Percentiles rank a stretch among this genome's conserved stretches.
Conservation (phyloP, 1,139 yeast species). For the Scheffersomyces insectosa region DNA sequence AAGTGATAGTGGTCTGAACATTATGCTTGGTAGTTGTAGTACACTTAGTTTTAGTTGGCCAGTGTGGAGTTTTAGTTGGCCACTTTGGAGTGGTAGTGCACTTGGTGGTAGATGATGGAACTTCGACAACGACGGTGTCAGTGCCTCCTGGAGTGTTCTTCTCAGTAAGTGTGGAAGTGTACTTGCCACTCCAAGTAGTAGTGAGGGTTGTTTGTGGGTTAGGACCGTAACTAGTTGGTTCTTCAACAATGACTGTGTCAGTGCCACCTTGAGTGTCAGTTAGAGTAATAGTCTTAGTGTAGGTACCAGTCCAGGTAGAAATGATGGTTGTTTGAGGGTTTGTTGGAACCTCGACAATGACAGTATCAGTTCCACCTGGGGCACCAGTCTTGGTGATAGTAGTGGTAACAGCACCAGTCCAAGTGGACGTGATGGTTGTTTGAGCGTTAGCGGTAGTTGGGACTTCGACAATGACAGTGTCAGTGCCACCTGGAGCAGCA, state of each 20-base stretch:
- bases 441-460: conserved; percentile 1
- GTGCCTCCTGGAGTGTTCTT: conserved; percentile 14
- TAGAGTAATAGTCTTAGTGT: conserved; percentile 6
- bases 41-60: too few relatives aligned
- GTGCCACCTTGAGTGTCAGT: conserved; percentile 8
- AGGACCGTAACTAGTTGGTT: conserved; percentile 12
- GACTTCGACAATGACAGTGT: background rate
- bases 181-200: conserved; percentile 1
- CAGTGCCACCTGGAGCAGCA: background rate
- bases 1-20: conserved; percentile 2
- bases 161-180: conserved; percentile 14
- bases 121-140: background rate
- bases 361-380: conserved; percentile 9
- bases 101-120: conserved; percentile 12
- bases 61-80: conserved; percentile 2
- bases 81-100: conserved; percentile 9
- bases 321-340: conserved; percentile 6
- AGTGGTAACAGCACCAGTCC: conserved; percentile 12
- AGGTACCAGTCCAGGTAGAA: background rate
- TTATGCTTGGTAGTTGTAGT: too few relatives aligned
- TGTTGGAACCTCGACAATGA: conserved; percentile 6
- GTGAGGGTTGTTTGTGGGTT: conserved; percentile 12
- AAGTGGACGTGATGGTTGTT: conserved; percentile 7
- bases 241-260: conserved; percentile 12
- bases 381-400: conserved; percentile 5